These are phyloP conservation scores for Penicillium sp. DNA, from an alignment of 2,329 filamentous ascomycete species.

Conservation along the genomic window DNA sequence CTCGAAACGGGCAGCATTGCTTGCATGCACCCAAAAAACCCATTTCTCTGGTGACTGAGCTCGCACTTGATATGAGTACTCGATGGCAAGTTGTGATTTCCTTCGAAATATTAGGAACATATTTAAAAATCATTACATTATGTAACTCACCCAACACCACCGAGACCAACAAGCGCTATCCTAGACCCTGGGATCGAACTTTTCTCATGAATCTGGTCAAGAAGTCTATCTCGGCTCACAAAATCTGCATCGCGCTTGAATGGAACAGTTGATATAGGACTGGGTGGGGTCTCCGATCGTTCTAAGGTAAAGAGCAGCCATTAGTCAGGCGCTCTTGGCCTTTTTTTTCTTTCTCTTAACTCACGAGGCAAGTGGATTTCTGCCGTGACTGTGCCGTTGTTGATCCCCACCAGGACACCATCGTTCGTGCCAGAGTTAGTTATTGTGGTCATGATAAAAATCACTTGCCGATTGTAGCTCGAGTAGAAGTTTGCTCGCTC, in stretches of 20 bases:
- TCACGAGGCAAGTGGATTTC: not conserved
- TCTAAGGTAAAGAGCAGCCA: not conserved
- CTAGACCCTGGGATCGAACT: not conserved
- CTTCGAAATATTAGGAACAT: conserved; percentile 16
- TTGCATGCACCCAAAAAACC: not conserved
- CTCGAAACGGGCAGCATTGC: conserved; percentile 28
- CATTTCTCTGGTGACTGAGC: not conserved
- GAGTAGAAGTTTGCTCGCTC: not conserved
- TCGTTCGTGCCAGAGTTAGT: not conserved
- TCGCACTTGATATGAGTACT: conserved; percentile 26
- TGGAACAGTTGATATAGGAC: conserved; percentile 8
- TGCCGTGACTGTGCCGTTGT: not conserved
- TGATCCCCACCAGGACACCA: not conserved
- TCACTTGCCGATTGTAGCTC: not conserved
- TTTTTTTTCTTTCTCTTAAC: not conserved
- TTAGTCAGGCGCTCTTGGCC: not conserved
- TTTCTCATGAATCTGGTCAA: conserved; percentile 24
- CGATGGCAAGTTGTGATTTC: conserved; percentile 13
- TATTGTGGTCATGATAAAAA: not conserved
- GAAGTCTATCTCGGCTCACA: conserved; percentile 10
- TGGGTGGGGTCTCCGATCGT: not conserved
- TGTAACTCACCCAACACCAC: not conserved
- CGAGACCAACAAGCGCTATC: conserved; percentile 5
- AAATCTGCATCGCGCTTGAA: conserved; percentile 18
- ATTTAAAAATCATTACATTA: not conserved